Base-by-base conservation (phyloP, 345 rosid genomes). In the Tarenaya hassleriana region DNA sequence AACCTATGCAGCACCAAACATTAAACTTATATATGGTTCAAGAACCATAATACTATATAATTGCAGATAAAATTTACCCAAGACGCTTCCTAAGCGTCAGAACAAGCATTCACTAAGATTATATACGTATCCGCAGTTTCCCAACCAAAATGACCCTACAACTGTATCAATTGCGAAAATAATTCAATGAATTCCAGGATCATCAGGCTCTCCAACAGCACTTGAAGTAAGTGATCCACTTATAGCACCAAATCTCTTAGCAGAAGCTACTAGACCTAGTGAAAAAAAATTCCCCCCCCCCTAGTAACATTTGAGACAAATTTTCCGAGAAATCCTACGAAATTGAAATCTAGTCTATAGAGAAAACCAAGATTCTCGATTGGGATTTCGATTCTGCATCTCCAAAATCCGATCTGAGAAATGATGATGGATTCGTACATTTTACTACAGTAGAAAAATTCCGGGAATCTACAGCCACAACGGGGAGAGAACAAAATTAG, bases 341-440 rank as follows among this genome's bases (percentile, higher is more conserved):
- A 3, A 9, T 7, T 17, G 18, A 16, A 56, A 40, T 55, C 19
- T 14, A 40, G 32, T 34, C 16, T 35, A 35, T 10, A 64, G 63
- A 62, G 48, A 56, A 7, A 24, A 24, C 50, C 18, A 31, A 55
- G 50, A 41, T 55, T 52, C 35, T 14, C 16, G 17, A 43, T 27
- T 20, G 27, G 29, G 29, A 24, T 24, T 47, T 50, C 19, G 42
- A 53, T 35, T 16, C 29, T 24, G 3, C 29, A 24, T 24, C 29
- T 24, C 13, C 7, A 9, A 16, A 34, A 58, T 35, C 16, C n/a
- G 41, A 61, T 56, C 53, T 27, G 47, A 14, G 52, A 61, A 42
- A 49, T 18, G 43, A 49, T 14, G 57, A 67, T 60, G 41, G n/a
- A n/a, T n/a, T 50, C 14, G 11, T 1, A 37, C 16, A 17, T 29